A percentile compares a stretch with the other conserved stretches of the same genome.
Evolutionary conservation across 345 rosid species (phyloP).

Genomic region (Hibiscus syriacus): DNA sequence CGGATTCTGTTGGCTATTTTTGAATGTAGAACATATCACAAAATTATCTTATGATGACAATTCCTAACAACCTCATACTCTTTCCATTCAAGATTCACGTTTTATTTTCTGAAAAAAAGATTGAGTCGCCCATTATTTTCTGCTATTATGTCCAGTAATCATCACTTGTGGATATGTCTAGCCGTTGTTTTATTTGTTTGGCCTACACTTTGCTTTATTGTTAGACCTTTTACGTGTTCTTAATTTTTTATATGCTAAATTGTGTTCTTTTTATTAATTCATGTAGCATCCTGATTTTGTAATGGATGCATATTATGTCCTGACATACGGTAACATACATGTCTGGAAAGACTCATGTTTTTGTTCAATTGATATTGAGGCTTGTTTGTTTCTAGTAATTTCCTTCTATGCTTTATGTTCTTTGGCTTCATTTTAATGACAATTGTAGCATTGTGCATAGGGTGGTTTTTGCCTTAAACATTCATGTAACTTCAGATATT

Average conservation of each 20-base stretch:
- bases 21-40: not conserved
- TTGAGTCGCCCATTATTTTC: not conserved
- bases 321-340: not conserved
- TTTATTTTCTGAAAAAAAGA: no score
- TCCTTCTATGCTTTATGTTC: not conserved
- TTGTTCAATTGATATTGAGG: no score
- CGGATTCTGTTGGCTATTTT: not conserved
- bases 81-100: not conserved
- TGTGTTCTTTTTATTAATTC: not conserved
- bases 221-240: not conserved
- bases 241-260: not conserved
- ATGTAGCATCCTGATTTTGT: not conserved
- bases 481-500: not conserved
- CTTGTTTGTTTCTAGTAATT: not conserved
- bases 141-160: not conserved
- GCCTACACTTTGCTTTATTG: no score
- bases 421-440: not conserved
- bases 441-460: not conserved
- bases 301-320: not conserved
- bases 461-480: not conserved
- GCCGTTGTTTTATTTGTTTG: no score
- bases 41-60: not conserved
- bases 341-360: not conserved
- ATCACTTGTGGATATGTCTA: no score
- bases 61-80: not conserved